Evolutionary conservation across 352 stramenopile species (phyloP), one percentile per base, ranked within the genome.

Genomic region (Blastocystis sp.): DNA sequence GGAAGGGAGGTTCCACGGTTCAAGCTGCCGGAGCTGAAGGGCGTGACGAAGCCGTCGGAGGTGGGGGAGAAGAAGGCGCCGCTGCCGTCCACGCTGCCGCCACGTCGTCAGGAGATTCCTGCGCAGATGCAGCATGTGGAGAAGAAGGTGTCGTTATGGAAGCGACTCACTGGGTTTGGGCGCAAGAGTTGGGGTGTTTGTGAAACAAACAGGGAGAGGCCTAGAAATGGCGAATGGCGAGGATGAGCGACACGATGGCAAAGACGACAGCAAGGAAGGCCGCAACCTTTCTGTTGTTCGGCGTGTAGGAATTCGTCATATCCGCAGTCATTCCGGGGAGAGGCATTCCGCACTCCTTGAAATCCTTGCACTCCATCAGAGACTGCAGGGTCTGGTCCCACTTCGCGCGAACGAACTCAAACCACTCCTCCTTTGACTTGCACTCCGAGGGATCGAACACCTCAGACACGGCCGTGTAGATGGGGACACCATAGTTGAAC

Each of bases 341-440:
- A 24, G 74, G 74, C 17, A 71, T n/a, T 34, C 48, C 52, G 19
- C 59, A 71, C 24, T 84, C 59, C 19, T 28, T 45, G 43, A 59
- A 84, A 7, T 84, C 62, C 17, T 71, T 71, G 42, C 66, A 42
- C n/a, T 84, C 59, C 24, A 65, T n/a, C 40, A 84, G 7, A 45
- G 62, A 34, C 14, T 63, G 11, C 48, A 84, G 59, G n/a, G 59
- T 84, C 28, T 71, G 21, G 48, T 84, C 52, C 74, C 74, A 84
- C 6, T 40, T 66, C 19, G 24, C 42, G 19, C 43, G 74, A 7
- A 84, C 43, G 17, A 28, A 34, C 28, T 78, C 59, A 71, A 84
- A 84, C 74, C 74, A 84, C 19, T 84, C 74, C 19, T 84, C 74
- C 43, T 84, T 84, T 28, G 74, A 65, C 6, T 42, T 19, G 43